Evolutionary conservation across 805 yeast genomes (phyloP).

Genomic region (Hanseniaspora lindneri): DNA sequence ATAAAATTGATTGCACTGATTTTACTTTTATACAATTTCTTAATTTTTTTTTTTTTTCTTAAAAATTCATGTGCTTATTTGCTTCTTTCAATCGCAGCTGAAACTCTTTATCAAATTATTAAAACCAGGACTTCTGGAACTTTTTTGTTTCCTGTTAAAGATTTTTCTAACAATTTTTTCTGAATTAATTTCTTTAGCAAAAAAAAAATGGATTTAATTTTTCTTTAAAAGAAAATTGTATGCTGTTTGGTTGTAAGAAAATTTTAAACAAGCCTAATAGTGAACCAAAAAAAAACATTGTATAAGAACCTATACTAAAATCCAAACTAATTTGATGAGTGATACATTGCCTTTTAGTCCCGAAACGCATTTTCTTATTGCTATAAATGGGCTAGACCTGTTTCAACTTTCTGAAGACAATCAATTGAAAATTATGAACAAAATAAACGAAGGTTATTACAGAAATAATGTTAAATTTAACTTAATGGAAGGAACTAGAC

Average conservation of each 20-base stretch:
- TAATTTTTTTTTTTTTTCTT: too few relatives aligned
- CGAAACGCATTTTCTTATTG: constrained; percentile 22
- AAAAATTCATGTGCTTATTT: too few relatives aligned
- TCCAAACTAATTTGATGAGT: not conserved
- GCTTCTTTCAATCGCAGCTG: too few relatives aligned
- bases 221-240: too few relatives aligned
- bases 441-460: constrained; percentile 43
- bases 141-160: too few relatives aligned
- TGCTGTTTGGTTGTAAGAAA: not conserved
- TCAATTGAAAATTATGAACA: constrained; percentile 23
- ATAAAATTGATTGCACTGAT: too few relatives aligned
- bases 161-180: too few relatives aligned
- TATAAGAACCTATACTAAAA: not conserved
- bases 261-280: not conserved
- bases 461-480: constrained; percentile 36
- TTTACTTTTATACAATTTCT: too few relatives aligned
- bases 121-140: too few relatives aligned
- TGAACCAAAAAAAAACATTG: not conserved
- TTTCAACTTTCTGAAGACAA: constrained; percentile 21
- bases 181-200: too few relatives aligned
- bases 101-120: too few relatives aligned
- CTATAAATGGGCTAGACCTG: constrained; percentile 25
- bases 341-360: not conserved
- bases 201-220: too few relatives aligned
- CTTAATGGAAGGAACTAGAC: constrained; percentile 34